Base-by-base conservation (phyloP, 1,284 basidiomycete genomes). In the Heimioporus retisporus region DNA sequence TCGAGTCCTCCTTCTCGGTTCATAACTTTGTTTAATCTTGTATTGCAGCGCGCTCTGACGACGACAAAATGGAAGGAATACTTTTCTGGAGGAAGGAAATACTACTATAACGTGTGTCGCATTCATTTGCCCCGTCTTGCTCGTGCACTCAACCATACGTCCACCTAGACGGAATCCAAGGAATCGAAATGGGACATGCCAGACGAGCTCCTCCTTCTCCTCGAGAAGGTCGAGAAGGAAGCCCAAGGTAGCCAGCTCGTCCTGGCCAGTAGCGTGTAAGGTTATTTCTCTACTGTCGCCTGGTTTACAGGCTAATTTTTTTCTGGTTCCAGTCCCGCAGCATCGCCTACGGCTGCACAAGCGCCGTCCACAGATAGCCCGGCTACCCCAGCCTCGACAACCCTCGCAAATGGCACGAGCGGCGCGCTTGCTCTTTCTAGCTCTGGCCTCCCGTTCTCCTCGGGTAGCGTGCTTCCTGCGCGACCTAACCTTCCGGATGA, bases 131-230 rank as follows among this genome's bases (percentile, higher is more conserved):
- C 23, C 31, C 59, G 4, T 10, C 67, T 51, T 31, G 28, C 15
- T 43, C n/a, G 19, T 23, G 6, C 16, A 21, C 50, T 65, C 18
- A 67, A 43, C 35, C 4, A 56, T 48, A 40, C 48, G 56, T 51
- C 28, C 53, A 8, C 62, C 4, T 66, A 95, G 93, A 93, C 91
- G 42, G 91, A 93, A 60, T 85, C 88, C 23, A 95, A 94, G 71
- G 92, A 94, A 77, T 96, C 94, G n/a, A 96, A 96, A 84, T 98
- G 96, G 96, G 94, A 96, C 69, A 93, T 97, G 88, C 96, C 96
- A 25, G 90, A 94, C 63, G 96, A 97, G 74, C 87, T 98, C 40
- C 81, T 92, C 28, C 84, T 93, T 31, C 80, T 96, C 21, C 85
- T 96, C 60, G 93, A 95, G 76, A 92, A 92, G 74, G 92, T 96